Percentiles rank a stretch among this genome's conserved stretches.
Conservation (phyloP, 805 yeast species). For the Kuraishia piskuri region DNA sequence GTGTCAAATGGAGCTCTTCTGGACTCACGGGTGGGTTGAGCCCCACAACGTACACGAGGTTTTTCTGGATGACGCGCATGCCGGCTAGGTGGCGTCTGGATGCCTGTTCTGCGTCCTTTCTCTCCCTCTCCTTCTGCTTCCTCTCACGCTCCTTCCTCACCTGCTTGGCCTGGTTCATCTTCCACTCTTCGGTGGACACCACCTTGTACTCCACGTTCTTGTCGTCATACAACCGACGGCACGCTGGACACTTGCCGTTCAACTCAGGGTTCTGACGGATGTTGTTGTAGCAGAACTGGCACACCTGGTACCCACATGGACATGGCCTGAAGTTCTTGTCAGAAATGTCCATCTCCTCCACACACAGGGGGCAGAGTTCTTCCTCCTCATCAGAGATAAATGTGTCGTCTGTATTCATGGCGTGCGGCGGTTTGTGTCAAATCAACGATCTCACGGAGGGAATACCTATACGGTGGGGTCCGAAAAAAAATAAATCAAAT, state of each 20-base stretch:
- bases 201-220: slow-evolving; percentile 83
- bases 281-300: slow-evolving; percentile 97
- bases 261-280: slow-evolving; percentile 92
- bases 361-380: slow-evolving; percentile 85
- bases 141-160: slow-evolving; percentile 74
- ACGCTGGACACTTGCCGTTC: slow-evolving; percentile 96
- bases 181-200: slow-evolving; percentile 81
- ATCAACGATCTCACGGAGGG: too few species aligned
- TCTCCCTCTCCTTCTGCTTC: slow-evolving; percentile 84
- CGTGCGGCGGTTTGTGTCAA: too few species aligned
- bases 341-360: slow-evolving; percentile 94
- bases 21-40: slow-evolving; percentile 80
- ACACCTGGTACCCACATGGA: slow-evolving; percentile 97
- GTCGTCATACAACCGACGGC: slow-evolving; percentile 91
- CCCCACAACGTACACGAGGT: slow-evolving; percentile 93
- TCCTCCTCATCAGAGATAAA: slow-evolving; percentile 75
- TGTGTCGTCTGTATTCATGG: slow-evolving; percentile 33
- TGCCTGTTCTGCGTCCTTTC: slow-evolving; percentile 80
- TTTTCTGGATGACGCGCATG: slow-evolving; percentile 96
- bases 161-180: slow-evolving; percentile 69
- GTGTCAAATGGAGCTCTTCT: slow-evolving; percentile 74
- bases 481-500: too few species aligned
- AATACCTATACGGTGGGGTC: not conserved
- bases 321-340: slow-evolving; percentile 98
- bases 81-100: slow-evolving; percentile 89